Base-by-base conservation (phyloP, 2,329 filamentous ascomycete genomes). In the Sarocladium oryzae region DNA sequence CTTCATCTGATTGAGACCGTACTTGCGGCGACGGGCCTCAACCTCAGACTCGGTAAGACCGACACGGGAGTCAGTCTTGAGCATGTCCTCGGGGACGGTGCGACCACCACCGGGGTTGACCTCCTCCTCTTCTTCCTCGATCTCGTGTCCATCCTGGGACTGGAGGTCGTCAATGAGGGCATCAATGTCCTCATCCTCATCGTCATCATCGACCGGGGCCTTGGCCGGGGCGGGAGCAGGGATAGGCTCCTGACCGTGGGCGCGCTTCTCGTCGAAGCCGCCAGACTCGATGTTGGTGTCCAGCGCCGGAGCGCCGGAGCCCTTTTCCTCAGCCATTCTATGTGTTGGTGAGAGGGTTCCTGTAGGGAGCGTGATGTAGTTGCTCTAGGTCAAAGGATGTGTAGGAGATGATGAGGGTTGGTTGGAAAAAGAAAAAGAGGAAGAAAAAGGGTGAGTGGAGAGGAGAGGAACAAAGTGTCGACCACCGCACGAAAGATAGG, bases 1-100 rank as follows among this genome's bases (percentile, higher is more conserved):
- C 71, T 88, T 90, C 87, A 95, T 89, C 68, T 89, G 84, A 68
- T 96, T 95, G 64, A 88, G 76, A 67, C 89, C 89, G 66, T 84
- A 88, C 68, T 87, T 88, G 73, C 81, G 84, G 53, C 84, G 78
- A 49, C 75, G 73, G 49, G 72, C 63, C 28, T 71, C 55, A 49
- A 90, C 88, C 70, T 95, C 86, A 40, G 75, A 67, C 53, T 86
- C 80, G 13, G 82, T 89, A 8, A 95, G 77, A 77, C 89, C 88
- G 18, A 77, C 71, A 43, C 79, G 78, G 52, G 81, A 84, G 63
- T 91, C 83, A 16, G 89, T 95, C 69, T 88, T 79, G 38, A 95
- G 79, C 67, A 89, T 76, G 56, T 89, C 84, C 63, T 92, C 86
- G 13, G 88, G 81, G 40, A 89, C 76, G 49, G 78, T 69, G 53